A percentile compares a stretch with the other conserved stretches of the same genome.
phyloP scores from a whole-genome alignment of 768 basidiomycete genomes.

The Gelatoporia subvermispora region DNA sequence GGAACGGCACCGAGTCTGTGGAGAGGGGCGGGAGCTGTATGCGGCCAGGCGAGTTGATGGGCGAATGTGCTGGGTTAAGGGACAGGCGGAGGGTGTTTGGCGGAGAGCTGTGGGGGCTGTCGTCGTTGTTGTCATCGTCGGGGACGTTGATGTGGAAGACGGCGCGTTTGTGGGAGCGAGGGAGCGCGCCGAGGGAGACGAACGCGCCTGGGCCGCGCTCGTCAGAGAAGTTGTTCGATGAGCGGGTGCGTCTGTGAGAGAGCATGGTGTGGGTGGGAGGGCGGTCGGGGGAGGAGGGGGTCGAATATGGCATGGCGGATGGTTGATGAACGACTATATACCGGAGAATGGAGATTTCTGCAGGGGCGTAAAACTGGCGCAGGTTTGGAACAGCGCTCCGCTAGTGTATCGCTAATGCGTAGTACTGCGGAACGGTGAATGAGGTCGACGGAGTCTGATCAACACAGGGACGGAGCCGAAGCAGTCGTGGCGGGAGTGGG shows the following conservation, averaged over 20 bases:
- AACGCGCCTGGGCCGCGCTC: conserved; percentile 45
- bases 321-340: neutral
- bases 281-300: conserved; percentile 20
- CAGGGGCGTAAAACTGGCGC: too few species aligned
- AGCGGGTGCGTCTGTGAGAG: conserved; percentile 26
- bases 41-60: conserved; percentile 12
- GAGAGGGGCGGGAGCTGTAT: conserved; percentile 16
- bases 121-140: conserved; percentile 31
- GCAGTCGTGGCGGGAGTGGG: too few species aligned
- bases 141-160: conserved; percentile 25
- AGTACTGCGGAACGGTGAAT: too few species aligned
- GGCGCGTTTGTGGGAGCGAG: conserved; percentile 33
- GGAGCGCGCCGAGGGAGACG: conserved; percentile 40
- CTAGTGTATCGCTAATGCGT: too few species aligned
- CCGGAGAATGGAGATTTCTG: too few species aligned
- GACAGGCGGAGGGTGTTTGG: conserved; percentile 23
- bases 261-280: conserved; percentile 8
- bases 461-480: too few species aligned
- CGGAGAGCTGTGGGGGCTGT: conserved; percentile 17
- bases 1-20: conserved; percentile 36
- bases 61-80: conserved; percentile 18
- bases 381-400: too few species aligned
- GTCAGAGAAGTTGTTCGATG: conserved; percentile 31
- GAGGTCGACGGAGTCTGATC: too few species aligned
- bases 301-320: conserved; percentile 22